Base-by-base conservation (phyloP, 2,329 filamentous ascomycete species). In the Ophiostoma ulmi region DNA sequence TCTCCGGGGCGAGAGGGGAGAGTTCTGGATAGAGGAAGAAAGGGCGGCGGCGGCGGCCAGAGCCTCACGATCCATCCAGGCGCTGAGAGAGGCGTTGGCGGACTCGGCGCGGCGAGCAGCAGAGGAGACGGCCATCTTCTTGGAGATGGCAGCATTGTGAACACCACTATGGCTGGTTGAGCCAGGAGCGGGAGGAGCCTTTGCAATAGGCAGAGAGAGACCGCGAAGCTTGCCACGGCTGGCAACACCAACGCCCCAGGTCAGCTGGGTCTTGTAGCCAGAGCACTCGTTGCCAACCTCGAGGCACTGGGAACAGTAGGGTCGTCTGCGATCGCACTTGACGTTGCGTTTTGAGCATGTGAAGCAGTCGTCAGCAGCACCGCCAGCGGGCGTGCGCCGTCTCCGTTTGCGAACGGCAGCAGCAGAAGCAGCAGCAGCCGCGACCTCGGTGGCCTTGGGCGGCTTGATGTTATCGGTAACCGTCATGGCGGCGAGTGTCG, bases 261-360 rank as follows among this genome's bases (percentile, higher is more conserved):
- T 98, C 80, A 98, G 85, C 76, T 94, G 94, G 20, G 94, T 98
- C 82, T 96, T 96, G 84, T 98, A 98, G 72, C 94, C 94, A 38
- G 92, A 93, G 82, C 94, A 98, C 78, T 97, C 93, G 79, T 93
- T 93, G 74, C 93, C 94, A 74, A 93, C 86, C 76, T 97, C 92
- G 73, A 98, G 87, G 80, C 94, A 99, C 81, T 93, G 94, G 64
- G 93, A 93, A 82, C 95, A 98, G 81, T 97, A 98, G 10, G 94
- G 94, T 76, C 94, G 87, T 78, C 93, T 89, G 76, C 94, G 89
- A 81, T 98, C 94, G 83, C 94, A 99, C 80, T 92, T 91, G 74
- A 90, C 85, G 76, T 89, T 90, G 78, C 91, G 88, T 82, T 93
- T 95, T 75, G 90, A 87, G 83, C 94, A 99, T 63, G 93, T 89